Base-by-base conservation (phyloP, 805 yeast species). In the Kuraishia capsulata region DNA sequence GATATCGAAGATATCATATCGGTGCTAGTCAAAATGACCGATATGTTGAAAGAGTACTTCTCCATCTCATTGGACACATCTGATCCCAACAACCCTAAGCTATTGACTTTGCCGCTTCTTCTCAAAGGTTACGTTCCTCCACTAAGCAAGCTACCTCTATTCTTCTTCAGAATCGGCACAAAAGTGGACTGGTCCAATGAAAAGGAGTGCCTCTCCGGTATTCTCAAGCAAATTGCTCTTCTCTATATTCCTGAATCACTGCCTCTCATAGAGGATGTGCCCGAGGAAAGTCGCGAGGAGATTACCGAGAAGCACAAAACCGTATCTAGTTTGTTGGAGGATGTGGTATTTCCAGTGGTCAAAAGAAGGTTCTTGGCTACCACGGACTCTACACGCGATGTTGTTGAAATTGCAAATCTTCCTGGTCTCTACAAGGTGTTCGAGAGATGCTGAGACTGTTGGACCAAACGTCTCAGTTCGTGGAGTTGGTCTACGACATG, bases 341-440 rank as follows among this genome's bases (percentile, higher is more conserved):
- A 72, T 44, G 53, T 64, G 0, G 47, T 89, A 1, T 80, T 87
- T 44, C 95, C 95, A 0, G 57, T 72, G 18, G 53, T 86, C 5
- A 78, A 80, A 45, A 65, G 65, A 42, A 60, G 77, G 34, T 72
- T 87, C 20, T 53, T 87, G 11, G 95, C 89, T 0, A 73, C 94
- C 0, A 63, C 63, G 11, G 52, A 50, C 3, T 48, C 87, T 28
- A 46, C 57, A 4, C 52, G 64, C 11, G 79, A 76, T 40, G 76
- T 88, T 3, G 71, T 85, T 4, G 96, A 90, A 55, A 76, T 92
- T 29, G 97, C 98, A 0, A 88, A 81, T 53, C 58, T 92, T 23
- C 97, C 97, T 2, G 95, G 95, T 0, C 63, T 92, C 40, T 92
- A 92, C 58, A 75, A 70, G 50, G 95, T 94, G 4, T 92, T 92